A percentile compares a stretch with the other conserved stretches of the same genome.
phyloP scores from a whole-genome alignment of 1,284 basidiomycete species.

The Schizophyllum commune region DNA sequence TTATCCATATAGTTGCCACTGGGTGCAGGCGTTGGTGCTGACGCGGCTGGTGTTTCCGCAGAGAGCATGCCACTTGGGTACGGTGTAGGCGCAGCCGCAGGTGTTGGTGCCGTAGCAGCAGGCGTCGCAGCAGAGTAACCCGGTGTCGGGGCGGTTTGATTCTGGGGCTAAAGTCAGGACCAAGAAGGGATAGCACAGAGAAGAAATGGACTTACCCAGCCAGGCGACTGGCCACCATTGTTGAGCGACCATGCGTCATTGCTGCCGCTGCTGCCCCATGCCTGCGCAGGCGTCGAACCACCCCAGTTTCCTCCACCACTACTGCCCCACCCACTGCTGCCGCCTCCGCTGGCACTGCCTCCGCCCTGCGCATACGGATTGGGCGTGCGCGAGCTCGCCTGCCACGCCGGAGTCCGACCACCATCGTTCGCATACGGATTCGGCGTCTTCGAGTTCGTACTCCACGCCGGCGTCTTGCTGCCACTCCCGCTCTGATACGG shows the following conservation, averaged over 20 bases:
- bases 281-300: slow-evolving; percentile 26
- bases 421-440: slow-evolving; percentile 47
- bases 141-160: slow-evolving; percentile 46
- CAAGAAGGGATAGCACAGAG: slow-evolving; percentile 15
- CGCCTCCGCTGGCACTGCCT: slow-evolving; percentile 19
- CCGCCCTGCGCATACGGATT: slow-evolving; percentile 38
- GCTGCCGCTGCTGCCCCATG: slow-evolving; percentile 13
- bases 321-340: slow-evolving; percentile 27
- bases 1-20: neutral
- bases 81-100: neutral
- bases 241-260: slow-evolving; percentile 22
- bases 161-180: slow-evolving; percentile 7
- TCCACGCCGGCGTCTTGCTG: slow-evolving; percentile 52
- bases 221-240: slow-evolving; percentile 25
- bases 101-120: slow-evolving; percentile 12
- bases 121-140: slow-evolving; percentile 33
- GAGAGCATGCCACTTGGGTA: slow-evolving; percentile 29
- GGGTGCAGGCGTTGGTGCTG: slow-evolving; percentile 11
- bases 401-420: slow-evolving; percentile 48
- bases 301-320: slow-evolving; percentile 27
- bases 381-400: slow-evolving; percentile 48
- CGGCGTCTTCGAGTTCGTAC: slow-evolving; percentile 46
- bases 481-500: slow-evolving; percentile 47
- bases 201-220: slow-evolving; percentile 19
- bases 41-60: slow-evolving; percentile 16